Percentiles rank a stretch among this genome's conserved stretches.
Evolutionary conservation across 257 asterid species (phyloP).

Genomic region (Linderniella brevidens): DNA sequence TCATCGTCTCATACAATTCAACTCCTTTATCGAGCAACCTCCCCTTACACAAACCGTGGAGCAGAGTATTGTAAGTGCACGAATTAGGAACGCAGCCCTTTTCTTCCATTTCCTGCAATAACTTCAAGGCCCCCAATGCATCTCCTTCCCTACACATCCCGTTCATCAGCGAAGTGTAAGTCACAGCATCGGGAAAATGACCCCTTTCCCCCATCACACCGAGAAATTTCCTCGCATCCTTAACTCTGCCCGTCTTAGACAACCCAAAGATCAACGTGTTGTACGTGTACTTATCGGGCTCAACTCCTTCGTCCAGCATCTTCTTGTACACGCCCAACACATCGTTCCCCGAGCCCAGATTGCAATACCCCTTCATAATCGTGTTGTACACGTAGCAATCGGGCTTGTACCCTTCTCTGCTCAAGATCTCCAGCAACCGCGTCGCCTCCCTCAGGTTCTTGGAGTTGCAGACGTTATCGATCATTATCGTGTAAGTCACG

Average conservation of each 20-base stretch:
- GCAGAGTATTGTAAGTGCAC: slow-evolving; percentile 73
- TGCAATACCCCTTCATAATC: slow-evolving; percentile 81
- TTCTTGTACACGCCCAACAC: slow-evolving; percentile 60
- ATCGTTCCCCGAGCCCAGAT: slow-evolving; percentile 47
- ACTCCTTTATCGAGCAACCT: slow-evolving; percentile 56
- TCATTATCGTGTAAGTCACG: slow-evolving; percentile 87
- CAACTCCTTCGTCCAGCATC: slow-evolving; percentile 72
- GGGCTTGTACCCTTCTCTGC: slow-evolving; percentile 68
- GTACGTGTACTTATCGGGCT: slow-evolving; percentile 65
- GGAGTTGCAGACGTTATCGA: slow-evolving; percentile 81
- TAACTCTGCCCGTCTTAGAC: slow-evolving; percentile 64
- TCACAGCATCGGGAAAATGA: slow-evolving; percentile 56
- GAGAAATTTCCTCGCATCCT: slow-evolving; percentile 64
- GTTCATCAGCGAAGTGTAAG: slow-evolving; percentile 89
- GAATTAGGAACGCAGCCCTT: slow-evolving; percentile 68
- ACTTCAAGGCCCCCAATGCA: slow-evolving; percentile 51
- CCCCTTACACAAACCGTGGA: slow-evolving; percentile 74
- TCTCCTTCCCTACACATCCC: slow-evolving; percentile 87
- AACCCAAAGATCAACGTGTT: slow-evolving; percentile 76
- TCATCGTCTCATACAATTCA: slow-evolving; percentile 59
- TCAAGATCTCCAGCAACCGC: slow-evolving; percentile 40
- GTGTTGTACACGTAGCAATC: slow-evolving; percentile 84
- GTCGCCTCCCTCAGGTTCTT: slow-evolving; percentile 86
- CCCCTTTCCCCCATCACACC: slow-evolving; percentile 62
- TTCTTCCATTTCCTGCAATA: slow-evolving; percentile 65